Evolutionary conservation across 148 eudicot genomes (phyloP), one percentile per base, ranked within the genome.

Genomic region (Amaranthus cruentus): DNA sequence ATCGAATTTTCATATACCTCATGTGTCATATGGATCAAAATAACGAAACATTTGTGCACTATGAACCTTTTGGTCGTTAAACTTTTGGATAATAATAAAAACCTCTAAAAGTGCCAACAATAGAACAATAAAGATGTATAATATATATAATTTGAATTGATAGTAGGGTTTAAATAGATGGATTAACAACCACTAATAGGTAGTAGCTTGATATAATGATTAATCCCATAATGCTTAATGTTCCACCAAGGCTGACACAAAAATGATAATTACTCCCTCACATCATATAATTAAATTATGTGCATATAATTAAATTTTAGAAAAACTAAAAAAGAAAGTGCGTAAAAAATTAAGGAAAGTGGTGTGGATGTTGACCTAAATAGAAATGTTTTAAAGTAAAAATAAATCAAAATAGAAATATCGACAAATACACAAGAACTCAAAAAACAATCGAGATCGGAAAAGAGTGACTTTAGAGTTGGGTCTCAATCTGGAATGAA

Each of bases 401-500:
- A 28, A 28, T 28, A 28, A 28, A 28, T 28, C 38, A 28, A 28
- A 28, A 28, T 28, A 28, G 2, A 28, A 28, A 28, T 28, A 28
- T 28, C 2, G 38, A 28, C 38, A 28, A 28, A 28, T 2, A 5
- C 47, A 55, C 14, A 13, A 57, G 5, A 11, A 57, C 2, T 1
- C 6, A 3, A n/a, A 58, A 9, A 13, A n/a, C 6, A 47, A 65
- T 47, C 5, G 15, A 66, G n/a, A 65, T 47, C 3, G 15, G 49
- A 48, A 48, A 55, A 55, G 62, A 28, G 66, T 61, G n/a, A 62
- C 70, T 74, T 74, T 74, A 43, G 46, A 6, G 64, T 58, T 28
- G 38, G 38, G 67, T 61, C 73, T 60, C 56, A 68, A 75, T 75
- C 72, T 21, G 57, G 72, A 67, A 67, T 75, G 78, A 67, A 75